Evolutionary conservation across 805 yeast genomes (phyloP).

Genomic region (Myxozyma neotropica): DNA sequence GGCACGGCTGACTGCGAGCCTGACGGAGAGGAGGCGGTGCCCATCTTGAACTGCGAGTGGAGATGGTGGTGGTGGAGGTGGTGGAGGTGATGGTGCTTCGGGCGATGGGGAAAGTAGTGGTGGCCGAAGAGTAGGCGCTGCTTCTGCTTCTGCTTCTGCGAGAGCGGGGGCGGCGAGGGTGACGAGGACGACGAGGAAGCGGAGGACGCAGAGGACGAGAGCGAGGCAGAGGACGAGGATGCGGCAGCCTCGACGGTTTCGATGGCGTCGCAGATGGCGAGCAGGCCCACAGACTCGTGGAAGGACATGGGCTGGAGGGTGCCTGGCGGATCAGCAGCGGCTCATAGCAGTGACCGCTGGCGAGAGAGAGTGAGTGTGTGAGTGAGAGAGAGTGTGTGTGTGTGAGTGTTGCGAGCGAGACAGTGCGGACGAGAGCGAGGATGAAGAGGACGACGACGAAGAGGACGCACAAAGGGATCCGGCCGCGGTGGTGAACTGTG

Average conservation of each 20-base stretch:
- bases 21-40: slow-evolving; percentile 22
- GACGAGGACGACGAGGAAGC: slow-evolving; percentile 12
- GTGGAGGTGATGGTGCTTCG: slow-evolving; percentile 3
- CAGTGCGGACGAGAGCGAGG: no score
- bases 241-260: slow-evolving; percentile 43
- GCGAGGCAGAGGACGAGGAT: slow-evolving; percentile 18
- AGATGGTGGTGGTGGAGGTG: slow-evolving; percentile 11
- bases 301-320: slow-evolving; percentile 38
- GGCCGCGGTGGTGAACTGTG: no score
- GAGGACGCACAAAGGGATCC: no score
- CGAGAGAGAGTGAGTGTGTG: neutral
- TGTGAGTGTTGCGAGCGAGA: no score
- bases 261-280: slow-evolving; percentile 47
- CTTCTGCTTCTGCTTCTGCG: slow-evolving; percentile 10
- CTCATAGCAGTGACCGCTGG: slow-evolving; percentile 6
- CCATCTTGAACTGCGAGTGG: neutral
- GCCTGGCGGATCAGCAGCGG: slow-evolving; percentile 21
- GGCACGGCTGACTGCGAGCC: no score
- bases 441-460: no score
- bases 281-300: slow-evolving; percentile 46
- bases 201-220: slow-evolving; percentile 13
- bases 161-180: neutral
- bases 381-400: neutral
- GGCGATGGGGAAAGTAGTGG: slow-evolving; percentile 15
- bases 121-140: slow-evolving; percentile 15